Evolutionary conservation across 1,284 basidiomycete genomes (phyloP).

Genomic region (Anthracocystis panici-leucophaei): DNA sequence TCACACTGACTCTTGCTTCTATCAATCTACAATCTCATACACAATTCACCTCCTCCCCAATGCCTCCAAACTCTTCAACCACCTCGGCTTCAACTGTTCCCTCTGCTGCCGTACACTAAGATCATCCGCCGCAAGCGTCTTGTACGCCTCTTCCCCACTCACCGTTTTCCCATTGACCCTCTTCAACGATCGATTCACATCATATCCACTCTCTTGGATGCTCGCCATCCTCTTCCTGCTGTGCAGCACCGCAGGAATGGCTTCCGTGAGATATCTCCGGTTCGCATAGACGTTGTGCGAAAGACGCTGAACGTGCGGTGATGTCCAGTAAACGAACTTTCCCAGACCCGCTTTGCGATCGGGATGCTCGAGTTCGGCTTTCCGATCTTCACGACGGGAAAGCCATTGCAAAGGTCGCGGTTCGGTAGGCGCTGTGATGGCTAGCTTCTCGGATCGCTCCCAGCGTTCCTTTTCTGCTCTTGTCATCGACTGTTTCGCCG

Average conservation of each 20-base stretch:
- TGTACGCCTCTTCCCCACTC: constrained; percentile 23
- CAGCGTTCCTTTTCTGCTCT: constrained; percentile 17
- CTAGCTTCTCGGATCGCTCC: background rate
- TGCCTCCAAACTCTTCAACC: constrained; percentile 39
- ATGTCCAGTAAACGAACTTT: constrained; percentile 40
- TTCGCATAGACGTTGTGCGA: constrained; percentile 43
- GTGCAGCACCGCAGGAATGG: constrained; percentile 27
- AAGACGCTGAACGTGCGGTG: constrained; percentile 41
- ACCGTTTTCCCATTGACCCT: constrained; percentile 22
- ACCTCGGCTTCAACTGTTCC: constrained; percentile 40
- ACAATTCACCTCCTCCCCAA: constrained; percentile 3
- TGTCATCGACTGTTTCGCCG: constrained; percentile 9
- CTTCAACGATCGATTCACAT: constrained; percentile 22
- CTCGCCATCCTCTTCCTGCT: constrained; percentile 36
- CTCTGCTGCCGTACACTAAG: constrained; percentile 25
- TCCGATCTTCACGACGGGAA: constrained; percentile 2
- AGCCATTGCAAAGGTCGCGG: constrained; percentile 35
- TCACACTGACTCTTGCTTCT: background rate
- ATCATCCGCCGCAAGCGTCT: constrained; percentile 26
- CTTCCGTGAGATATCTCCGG: constrained; percentile 34
- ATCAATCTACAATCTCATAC: background rate
- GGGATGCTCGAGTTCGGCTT: constrained; percentile 32
- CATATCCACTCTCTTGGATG: constrained; percentile 22
- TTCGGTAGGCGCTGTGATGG: constrained; percentile 18
- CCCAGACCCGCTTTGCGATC: constrained; percentile 40